Conservation (phyloP, 768 basidiomycete species). For the Xanthoconium stramineum region DNA sequence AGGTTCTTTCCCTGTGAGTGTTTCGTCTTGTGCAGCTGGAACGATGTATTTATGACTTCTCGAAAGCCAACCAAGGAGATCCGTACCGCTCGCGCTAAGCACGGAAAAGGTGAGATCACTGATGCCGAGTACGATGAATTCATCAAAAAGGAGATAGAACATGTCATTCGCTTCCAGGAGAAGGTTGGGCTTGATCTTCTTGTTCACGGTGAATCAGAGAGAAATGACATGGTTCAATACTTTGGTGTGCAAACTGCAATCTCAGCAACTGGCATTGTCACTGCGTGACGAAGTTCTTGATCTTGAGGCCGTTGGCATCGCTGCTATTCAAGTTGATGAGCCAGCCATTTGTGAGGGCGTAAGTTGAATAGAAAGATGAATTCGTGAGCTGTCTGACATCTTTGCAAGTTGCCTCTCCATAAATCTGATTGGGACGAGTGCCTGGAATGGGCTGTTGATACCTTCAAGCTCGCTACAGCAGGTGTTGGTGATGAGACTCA, state of each 20-base stretch:
- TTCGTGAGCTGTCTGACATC: background rate
- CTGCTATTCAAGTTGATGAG: conserved; percentile 99
- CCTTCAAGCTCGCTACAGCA: conserved; percentile 96
- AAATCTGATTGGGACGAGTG: conserved; percentile 95
- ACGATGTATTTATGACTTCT: conserved; percentile 5
- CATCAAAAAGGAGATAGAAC: conserved; percentile 96
- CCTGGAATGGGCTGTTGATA: conserved; percentile 97
- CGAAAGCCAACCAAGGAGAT: conserved; percentile 97
- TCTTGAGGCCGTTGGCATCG: conserved; percentile 94
- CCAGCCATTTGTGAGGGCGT: conserved; percentile 99
- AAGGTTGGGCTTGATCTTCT: conserved; percentile 92
- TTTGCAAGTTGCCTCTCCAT: conserved; percentile 82
- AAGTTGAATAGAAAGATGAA: conserved; percentile 30
- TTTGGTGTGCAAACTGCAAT: conserved; percentile 98
- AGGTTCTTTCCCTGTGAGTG: conserved; percentile 88
- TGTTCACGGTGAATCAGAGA: conserved; percentile 98
- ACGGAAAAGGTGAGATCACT: conserved; percentile 87
- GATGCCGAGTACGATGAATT: conserved; percentile 89
- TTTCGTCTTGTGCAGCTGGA: background rate
- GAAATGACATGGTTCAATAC: conserved; percentile 99
- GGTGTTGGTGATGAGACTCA: conserved; percentile 93
- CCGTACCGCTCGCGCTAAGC: conserved; percentile 92
- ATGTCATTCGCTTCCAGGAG: conserved; percentile 95
- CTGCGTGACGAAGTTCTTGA: conserved; percentile 98
- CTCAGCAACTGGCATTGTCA: conserved; percentile 95